Percentiles rank a stretch among this genome's conserved stretches.
Evolutionary conservation across 202 grass and related monocot genomes (phyloP).

Genomic region (Cymbopogon flexuosus): DNA sequence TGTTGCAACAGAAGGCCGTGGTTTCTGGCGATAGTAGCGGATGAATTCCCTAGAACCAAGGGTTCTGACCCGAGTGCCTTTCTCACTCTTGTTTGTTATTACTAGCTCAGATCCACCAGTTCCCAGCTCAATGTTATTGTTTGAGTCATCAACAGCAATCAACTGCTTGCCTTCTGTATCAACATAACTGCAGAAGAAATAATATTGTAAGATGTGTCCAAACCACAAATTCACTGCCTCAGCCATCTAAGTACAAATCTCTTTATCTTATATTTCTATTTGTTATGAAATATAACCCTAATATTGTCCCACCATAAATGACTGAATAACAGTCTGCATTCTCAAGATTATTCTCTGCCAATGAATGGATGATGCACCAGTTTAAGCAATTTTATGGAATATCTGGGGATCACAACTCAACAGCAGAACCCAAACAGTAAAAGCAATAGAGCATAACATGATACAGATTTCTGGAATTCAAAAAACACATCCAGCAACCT

Average conservation of each 20-base stretch:
- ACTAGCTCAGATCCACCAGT: conserved; percentile 77
- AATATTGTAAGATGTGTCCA: neutral
- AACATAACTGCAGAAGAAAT: conserved; percentile 50
- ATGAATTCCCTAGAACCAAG: conserved; percentile 80
- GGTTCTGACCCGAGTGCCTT: conserved; percentile 48
- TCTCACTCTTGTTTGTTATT: conserved; percentile 59
- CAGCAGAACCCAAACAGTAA: neutral
- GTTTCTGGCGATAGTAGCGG: conserved; percentile 81
- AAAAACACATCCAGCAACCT: neutral
- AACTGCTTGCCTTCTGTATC: conserved; percentile 74
- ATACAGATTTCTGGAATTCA: neutral
- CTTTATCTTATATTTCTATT: neutral
- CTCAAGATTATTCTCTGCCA: neutral
- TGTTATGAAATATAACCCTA: neutral
- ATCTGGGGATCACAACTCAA: neutral
- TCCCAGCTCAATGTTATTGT: conserved; percentile 58
- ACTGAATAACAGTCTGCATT: neutral
- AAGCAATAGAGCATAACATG: neutral
- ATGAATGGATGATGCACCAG: neutral
- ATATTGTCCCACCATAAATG: neutral
- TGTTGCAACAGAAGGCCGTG: conserved; percentile 57
- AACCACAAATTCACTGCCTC: neutral
- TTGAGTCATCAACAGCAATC: conserved; percentile 45
- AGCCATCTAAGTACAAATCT: neutral
- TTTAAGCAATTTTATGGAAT: neutral